These are phyloP conservation scores for Brassica carinata DNA, from an alignment of 345 rosid genomes.

Conservation along the genomic window DNA sequence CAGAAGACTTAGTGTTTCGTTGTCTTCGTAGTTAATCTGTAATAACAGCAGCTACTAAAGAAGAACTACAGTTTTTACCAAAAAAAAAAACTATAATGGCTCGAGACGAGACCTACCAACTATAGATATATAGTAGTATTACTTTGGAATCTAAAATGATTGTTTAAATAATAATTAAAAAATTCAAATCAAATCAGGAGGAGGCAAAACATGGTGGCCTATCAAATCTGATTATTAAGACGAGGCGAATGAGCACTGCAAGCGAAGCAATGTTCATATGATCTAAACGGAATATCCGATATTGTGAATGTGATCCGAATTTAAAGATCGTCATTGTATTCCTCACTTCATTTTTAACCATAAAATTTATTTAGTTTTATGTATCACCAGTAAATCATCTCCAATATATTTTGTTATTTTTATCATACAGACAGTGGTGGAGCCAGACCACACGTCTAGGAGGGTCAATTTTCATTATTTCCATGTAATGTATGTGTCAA, in stretches of 20 bases:
- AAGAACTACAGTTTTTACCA: neutral
- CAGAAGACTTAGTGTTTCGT: neutral
- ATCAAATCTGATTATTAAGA: slow-evolving; percentile 31
- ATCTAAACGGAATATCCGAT: slow-evolving; percentile 27
- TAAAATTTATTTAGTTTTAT: neutral
- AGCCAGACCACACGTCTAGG: no score
- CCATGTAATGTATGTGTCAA: no score
- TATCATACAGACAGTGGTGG: no score
- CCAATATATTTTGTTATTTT: no score
- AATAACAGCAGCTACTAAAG: neutral
- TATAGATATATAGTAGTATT: neutral
- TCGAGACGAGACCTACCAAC: neutral
- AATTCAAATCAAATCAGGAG: slow-evolving; percentile 10
- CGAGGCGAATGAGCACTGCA: slow-evolving; percentile 24
- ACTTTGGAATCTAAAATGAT: neutral
- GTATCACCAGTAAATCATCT: neutral
- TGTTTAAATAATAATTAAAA: neutral
- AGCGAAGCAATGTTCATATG: slow-evolving; percentile 19
- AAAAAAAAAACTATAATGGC: neutral
- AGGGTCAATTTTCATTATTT: no score
- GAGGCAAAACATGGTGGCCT: slow-evolving; percentile 35
- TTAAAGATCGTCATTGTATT: neutral
- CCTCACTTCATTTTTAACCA: neutral
- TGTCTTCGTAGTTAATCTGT: neutral
- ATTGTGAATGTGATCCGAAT: neutral